Base-by-base conservation (phyloP, 1,284 basidiomycete species). In the Afroboletus lepidellus region DNA sequence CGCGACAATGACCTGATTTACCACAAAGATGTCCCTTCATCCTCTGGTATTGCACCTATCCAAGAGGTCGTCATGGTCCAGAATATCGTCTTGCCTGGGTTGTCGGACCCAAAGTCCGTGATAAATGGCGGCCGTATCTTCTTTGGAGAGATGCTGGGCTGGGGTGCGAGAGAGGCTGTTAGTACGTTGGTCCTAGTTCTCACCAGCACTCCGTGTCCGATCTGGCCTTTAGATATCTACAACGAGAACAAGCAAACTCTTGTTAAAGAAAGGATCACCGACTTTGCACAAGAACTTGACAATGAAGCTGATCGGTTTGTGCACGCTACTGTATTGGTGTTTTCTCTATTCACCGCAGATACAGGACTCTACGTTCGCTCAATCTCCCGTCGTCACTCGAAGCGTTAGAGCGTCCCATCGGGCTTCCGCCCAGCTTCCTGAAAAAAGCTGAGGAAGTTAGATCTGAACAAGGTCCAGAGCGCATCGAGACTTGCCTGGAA, bases 1-100 rank as follows among this genome's bases (percentile, higher is more conserved):
- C 83, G 92, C 25, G 97, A 99, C 69, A 99, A 99, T 65, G 92
- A 98, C 68, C 75, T 98, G 6, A 97, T 99, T 47, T 99, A 99
- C 72, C 91, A 98, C 59, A 81, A 93, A 52, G 85, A 92, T 41
- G 80, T 97, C 0, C 94, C 94, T 0, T 74, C 92, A 0, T 65
- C 81, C 1, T 83, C 89, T 2, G 78, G 86, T 25, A 78, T 98
- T 5, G 72, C 87, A 0, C 67, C 79, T 0, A 85, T 98, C 42
- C 72, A 76, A 36, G 83, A 84, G 21, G 83, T 84, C 2, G 72
- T 80, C 5, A 84, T 98, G 71, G 92, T 87, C 29, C 80, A 87
- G 57, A 69, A 85, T 2, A 77, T 74, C 12, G 65, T 85, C 2
- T 85, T 87, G 0, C 66, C 76, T 0, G 86, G 83, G 15, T 70